phyloP scores from a whole-genome alignment of 2,329 filamentous ascomycete genomes.

The Colletotrichum gloeosporioides region DNA sequence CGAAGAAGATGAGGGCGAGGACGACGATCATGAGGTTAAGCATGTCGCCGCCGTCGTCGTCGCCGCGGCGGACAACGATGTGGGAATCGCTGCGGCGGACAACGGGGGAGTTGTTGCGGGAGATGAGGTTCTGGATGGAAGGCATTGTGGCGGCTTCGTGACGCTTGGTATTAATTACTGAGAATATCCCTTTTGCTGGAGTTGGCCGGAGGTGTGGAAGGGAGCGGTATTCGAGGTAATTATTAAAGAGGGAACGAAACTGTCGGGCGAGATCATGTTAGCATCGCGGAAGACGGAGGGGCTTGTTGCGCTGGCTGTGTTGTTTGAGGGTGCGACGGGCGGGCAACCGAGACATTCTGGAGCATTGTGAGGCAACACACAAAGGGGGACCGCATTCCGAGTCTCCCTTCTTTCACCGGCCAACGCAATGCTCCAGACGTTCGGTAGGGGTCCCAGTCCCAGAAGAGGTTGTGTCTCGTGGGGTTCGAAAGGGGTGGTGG shows the following conservation, averaged over 20 bases:
- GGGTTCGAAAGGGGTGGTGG: neutral
- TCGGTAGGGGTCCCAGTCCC: neutral
- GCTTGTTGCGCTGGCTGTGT: neutral
- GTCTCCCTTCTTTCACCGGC: neutral
- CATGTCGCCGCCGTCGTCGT: conserved; percentile 60
- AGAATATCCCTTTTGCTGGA: neutral
- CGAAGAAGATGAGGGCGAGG: conserved; percentile 77
- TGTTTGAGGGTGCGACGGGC: neutral
- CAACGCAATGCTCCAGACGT: neutral
- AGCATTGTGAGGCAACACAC: conserved; percentile 5
- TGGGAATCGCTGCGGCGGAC: conserved; percentile 21
- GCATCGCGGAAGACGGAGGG: neutral
- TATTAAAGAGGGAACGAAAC: conserved; percentile 14
- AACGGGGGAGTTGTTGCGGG: conserved; percentile 50
- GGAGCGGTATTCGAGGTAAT: conserved; percentile 10
- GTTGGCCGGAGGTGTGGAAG: neutral
- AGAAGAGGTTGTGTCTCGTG: neutral
- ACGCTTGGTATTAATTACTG: neutral
- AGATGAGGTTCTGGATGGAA: conserved; percentile 40
- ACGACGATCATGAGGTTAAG: conserved; percentile 82
- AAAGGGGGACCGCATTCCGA: neutral
- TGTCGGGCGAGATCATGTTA: neutral
- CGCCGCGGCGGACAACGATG: conserved; percentile 41
- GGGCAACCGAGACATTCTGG: conserved; percentile 8
- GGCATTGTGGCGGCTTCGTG: conserved; percentile 34